Evolutionary conservation across 805 yeast species (phyloP).

Genomic region (Myxozyma melibiosi): DNA sequence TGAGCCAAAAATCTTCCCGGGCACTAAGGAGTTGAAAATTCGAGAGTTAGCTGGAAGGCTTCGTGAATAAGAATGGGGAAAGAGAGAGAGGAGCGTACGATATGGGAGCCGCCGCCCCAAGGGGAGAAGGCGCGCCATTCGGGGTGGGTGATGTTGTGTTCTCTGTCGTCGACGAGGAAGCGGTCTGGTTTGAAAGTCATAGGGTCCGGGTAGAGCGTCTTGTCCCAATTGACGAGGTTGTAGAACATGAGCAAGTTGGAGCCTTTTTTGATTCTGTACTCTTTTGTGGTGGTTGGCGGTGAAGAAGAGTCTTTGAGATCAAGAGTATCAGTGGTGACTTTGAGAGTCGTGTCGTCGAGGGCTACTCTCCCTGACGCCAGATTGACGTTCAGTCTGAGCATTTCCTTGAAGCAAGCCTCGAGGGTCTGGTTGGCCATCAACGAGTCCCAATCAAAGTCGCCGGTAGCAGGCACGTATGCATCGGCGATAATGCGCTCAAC

Average conservation of each 20-base stretch:
- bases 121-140: constrained; percentile 21
- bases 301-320: too few relatives aligned
- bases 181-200: constrained; percentile 14
- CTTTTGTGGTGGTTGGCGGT: not conserved
- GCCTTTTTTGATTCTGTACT: constrained; percentile 1
- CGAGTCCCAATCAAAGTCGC: constrained; percentile 14
- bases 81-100: constrained; percentile 11
- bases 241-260: constrained; percentile 4
- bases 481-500: constrained; percentile 7
- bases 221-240: constrained; percentile 24
- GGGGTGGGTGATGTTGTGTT: not conserved
- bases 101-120: constrained; percentile 28
- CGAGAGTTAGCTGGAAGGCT: not conserved
- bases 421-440: constrained; percentile 9
- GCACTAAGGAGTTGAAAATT: constrained; percentile 5
- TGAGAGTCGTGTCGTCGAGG: constrained; percentile 4
- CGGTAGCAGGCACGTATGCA: constrained; percentile 3
- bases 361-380: constrained; percentile 13
- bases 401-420: constrained; percentile 22
- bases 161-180: constrained; percentile 13
- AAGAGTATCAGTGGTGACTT: constrained; percentile 4
- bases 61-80: too few relatives aligned
- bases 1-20: constrained; percentile 22
- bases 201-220: constrained; percentile 25
- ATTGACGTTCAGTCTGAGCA: constrained; percentile 13